phyloP scores from a whole-genome alignment of 768 basidiomycete species.

The Mycena venus region DNA sequence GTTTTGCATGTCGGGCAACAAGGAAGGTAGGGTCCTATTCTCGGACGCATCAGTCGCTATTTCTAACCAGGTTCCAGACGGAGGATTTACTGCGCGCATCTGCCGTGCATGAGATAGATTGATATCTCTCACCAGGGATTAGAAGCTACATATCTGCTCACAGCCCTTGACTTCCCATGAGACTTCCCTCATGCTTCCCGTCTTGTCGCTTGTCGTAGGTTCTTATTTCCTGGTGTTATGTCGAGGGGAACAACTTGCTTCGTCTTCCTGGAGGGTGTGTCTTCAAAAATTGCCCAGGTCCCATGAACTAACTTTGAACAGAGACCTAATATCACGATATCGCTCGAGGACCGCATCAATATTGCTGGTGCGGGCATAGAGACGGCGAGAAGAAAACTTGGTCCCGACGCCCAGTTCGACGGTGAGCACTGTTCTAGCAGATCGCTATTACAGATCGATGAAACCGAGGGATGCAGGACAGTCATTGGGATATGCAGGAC shows the following conservation, averaged over 20 bases:
- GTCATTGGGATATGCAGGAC: neutral
- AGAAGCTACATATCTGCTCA: neutral
- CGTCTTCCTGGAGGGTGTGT: neutral
- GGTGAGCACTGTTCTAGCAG: neutral
- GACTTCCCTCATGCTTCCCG: neutral
- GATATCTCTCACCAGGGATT: neutral
- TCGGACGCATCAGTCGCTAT: neutral
- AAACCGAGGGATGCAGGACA: neutral
- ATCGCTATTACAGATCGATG: neutral
- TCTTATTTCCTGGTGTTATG: neutral
- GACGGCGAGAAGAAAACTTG: neutral
- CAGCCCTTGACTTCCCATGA: neutral
- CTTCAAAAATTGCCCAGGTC: neutral
- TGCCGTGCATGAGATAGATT: neutral
- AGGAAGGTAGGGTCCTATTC: neutral
- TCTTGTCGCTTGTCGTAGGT: neutral
- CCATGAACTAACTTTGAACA: neutral
- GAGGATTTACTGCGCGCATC: neutral
- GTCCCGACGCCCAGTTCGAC: neutral
- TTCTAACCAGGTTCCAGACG: neutral
- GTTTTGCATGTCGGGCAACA: neutral
- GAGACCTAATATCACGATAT: no score
- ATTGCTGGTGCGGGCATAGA: neutral
- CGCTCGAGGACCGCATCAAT: neutral
- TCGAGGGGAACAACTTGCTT: neutral